A percentile compares a stretch with the other conserved stretches of the same genome.
Evolutionary conservation across 108 stramenopile species (phyloP).

Genomic region (Nitzschia palea): DNA sequence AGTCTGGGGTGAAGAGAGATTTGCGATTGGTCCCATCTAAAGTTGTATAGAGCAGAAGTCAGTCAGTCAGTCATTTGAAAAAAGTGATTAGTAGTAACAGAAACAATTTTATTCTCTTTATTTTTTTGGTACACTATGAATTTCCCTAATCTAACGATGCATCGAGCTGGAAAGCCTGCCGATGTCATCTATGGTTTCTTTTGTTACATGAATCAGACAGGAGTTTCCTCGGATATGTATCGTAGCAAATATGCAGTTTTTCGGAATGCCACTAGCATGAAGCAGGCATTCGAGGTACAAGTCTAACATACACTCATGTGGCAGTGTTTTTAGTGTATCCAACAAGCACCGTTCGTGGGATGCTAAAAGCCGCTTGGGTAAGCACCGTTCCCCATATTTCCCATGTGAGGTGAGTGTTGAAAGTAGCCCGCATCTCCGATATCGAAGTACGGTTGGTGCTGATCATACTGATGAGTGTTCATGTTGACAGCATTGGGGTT

Average conservation of each 20-base stretch:
- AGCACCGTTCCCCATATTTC: constrained; percentile 23
- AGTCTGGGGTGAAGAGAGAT: constrained; percentile 70
- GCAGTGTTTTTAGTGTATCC: neutral
- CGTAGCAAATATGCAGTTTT: constrained; percentile 14
- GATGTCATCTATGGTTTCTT: constrained; percentile 23
- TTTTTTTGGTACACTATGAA: constrained; percentile 30
- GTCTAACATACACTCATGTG: constrained; percentile 12
- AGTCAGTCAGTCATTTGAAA: no score
- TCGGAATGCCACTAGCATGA: neutral
- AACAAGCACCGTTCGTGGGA: neutral
- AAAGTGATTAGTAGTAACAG: constrained; percentile 2
- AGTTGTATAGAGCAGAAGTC: neutral
- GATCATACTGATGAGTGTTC: constrained; percentile 27
- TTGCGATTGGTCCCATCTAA: constrained; percentile 66
- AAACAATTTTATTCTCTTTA: constrained; percentile 22
- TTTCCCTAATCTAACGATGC: constrained; percentile 35
- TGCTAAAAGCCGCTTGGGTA: constrained; percentile 31
- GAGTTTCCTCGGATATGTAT: constrained; percentile 1
- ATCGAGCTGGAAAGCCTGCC: neutral
- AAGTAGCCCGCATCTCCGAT: constrained; percentile 30
- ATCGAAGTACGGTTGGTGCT: constrained; percentile 39
- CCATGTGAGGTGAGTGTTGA: constrained; percentile 32
- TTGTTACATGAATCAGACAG: constrained; percentile 12
- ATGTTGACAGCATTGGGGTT: constrained; percentile 19
- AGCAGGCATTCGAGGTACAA: neutral